Evolutionary conservation across 2,329 filamentous ascomycete genomes (phyloP).

Genomic region (Albophoma yamanashiensis): DNA sequence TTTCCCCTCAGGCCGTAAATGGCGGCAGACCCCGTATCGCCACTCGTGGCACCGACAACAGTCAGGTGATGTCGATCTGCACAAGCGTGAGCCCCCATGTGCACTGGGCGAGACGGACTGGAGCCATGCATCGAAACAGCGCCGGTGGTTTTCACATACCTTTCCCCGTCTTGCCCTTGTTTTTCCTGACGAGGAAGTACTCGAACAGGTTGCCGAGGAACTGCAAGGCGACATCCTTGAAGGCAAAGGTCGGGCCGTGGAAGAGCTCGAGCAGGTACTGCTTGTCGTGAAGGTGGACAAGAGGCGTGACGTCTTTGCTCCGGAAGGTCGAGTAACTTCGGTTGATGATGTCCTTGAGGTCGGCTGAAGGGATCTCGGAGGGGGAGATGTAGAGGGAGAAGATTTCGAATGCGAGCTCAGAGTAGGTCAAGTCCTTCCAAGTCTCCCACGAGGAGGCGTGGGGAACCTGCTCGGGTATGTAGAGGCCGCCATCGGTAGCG

Average conservation of each 20-base stretch:
- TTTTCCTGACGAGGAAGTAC: conserved; percentile 70
- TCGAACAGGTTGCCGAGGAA: conserved; percentile 95
- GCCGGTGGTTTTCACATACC: conserved; percentile 20
- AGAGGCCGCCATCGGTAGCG: conserved; percentile 77
- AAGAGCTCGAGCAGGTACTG: conserved; percentile 88
- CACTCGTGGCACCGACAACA: conserved; percentile 77
- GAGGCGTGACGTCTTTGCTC: conserved; percentile 63
- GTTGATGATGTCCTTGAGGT: conserved; percentile 74
- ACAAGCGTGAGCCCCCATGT: conserved; percentile 9
- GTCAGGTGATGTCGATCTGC: conserved; percentile 68
- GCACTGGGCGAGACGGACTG: no score
- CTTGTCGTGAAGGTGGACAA: conserved; percentile 64
- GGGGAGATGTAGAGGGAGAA: conserved; percentile 80
- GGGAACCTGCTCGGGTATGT: conserved; percentile 78
- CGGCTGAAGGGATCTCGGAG: conserved; percentile 67
- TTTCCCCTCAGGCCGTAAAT: conserved; percentile 93
- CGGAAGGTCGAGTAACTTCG: conserved; percentile 88
- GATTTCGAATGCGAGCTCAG: conserved; percentile 74
- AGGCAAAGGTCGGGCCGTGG: conserved; percentile 90
- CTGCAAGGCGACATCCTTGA: conserved; percentile 94
- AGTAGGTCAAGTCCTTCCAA: conserved; percentile 72
- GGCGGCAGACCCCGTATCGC: conserved; percentile 85
- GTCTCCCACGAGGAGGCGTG: conserved; percentile 19
- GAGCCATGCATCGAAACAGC: background rate
- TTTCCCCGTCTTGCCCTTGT: conserved; percentile 53